Evolutionary conservation across 805 yeast genomes (phyloP).

Genomic region (Nakazawaea populi): DNA sequence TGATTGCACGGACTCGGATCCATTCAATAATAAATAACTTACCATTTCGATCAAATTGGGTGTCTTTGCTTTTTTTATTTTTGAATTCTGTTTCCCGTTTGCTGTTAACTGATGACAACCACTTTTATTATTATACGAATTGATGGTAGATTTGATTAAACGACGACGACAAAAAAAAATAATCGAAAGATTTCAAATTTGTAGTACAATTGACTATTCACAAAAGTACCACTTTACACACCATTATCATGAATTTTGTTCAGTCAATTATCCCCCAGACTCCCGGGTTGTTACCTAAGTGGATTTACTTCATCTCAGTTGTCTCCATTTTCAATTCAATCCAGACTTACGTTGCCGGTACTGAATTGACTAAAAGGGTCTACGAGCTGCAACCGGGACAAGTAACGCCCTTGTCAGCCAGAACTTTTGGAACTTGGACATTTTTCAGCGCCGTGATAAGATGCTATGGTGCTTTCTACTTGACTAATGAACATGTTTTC

Average conservation of each 20-base stretch:
- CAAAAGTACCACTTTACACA: too few species aligned
- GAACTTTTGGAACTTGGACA: slow-evolving; percentile 99
- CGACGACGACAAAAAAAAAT: not conserved
- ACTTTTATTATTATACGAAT: too few species aligned
- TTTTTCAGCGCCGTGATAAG: slow-evolving; percentile 79
- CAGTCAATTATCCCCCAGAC: slow-evolving; percentile 29
- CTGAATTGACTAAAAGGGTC: slow-evolving; percentile 71
- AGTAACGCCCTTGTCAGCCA: slow-evolving; percentile 66
- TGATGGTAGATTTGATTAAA: too few species aligned
- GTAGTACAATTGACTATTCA: too few species aligned
- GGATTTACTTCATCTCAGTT: slow-evolving; percentile 63
- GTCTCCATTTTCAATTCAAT: slow-evolving; percentile 90
- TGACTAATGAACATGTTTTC: slow-evolving; percentile 64
- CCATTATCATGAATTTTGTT: not conserved
- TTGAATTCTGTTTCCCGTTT: not conserved
- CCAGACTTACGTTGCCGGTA: slow-evolving; percentile 77
- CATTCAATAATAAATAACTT: not conserved
- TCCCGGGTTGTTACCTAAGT: slow-evolving; percentile 65
- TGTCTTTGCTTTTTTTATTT: too few species aligned
- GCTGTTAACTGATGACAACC: not conserved
- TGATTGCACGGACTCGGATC: not conserved
- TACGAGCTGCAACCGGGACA: slow-evolving; percentile 60
- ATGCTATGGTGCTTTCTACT: slow-evolving; percentile 78
- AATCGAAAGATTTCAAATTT: not conserved
- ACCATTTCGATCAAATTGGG: not conserved